Conservation (phyloP, 2,329 filamentous ascomycete genomes). For the Fusarium nodosum region DNA sequence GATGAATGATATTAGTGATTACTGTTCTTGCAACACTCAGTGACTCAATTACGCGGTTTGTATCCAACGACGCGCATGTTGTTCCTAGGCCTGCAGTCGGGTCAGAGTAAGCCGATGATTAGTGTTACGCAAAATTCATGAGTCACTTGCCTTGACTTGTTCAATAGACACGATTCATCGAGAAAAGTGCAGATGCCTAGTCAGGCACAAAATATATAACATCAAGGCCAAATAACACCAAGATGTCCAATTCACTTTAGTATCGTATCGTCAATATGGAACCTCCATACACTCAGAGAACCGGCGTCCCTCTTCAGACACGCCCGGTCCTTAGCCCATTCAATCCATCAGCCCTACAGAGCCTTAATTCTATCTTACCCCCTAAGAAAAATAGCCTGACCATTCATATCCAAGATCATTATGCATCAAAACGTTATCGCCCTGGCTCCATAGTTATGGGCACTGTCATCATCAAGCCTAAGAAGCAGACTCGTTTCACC, state of each 20-base stretch:
- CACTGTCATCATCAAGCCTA: constrained; percentile 23
- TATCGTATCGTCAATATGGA: constrained; percentile 17
- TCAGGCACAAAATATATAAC: constrained; percentile 8
- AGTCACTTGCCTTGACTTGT: constrained; percentile 9
- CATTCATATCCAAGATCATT: constrained; percentile 20
- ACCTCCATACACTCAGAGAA: constrained; percentile 21
- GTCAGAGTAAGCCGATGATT: constrained; percentile 22
- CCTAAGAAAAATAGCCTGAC: constrained; percentile 10
- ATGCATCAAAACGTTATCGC: constrained; percentile 27
- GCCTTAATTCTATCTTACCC: constrained; percentile 4
- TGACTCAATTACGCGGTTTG: constrained; percentile 18
- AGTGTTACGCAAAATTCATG: constrained; percentile 1
- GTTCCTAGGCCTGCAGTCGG: background rate
- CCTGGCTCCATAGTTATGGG: constrained; percentile 17
- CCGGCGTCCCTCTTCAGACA: constrained; percentile 28
- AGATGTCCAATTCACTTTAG: background rate
- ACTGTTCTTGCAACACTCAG: too few species aligned
- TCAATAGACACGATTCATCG: background rate
- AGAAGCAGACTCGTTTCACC: constrained; percentile 14
- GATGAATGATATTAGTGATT: too few species aligned
- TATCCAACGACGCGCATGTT: background rate
- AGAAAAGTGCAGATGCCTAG: background rate
- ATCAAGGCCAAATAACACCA: constrained; percentile 6
- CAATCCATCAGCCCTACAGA: constrained; percentile 21
- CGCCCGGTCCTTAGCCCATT: constrained; percentile 23